Conservation (phyloP, 2,329 filamentous ascomycete genomes). For the Arthrobotrys sphaeroides region DNA sequence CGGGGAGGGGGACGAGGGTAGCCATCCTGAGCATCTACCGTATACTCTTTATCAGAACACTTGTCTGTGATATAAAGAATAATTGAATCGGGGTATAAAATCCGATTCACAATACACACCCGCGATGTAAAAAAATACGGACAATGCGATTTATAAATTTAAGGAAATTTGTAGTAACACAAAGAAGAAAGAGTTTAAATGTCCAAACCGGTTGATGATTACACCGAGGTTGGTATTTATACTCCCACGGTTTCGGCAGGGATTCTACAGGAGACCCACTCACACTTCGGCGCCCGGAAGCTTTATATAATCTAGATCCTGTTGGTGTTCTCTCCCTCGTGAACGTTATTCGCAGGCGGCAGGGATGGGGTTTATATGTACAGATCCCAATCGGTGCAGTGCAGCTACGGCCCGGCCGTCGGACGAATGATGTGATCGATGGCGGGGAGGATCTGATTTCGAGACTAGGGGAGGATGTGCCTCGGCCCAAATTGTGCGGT, state of each 20-base stretch:
- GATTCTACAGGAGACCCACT: neutral
- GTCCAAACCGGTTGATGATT: neutral
- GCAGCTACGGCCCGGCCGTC: neutral
- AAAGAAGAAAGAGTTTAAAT: neutral
- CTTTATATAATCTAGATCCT: slow-evolving; percentile 17
- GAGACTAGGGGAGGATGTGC: slow-evolving; percentile 10
- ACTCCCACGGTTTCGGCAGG: no score
- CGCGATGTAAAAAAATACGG: neutral
- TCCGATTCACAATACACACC: no score
- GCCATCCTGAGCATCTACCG: slow-evolving; percentile 66
- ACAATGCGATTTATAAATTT: neutral
- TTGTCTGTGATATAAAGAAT: neutral
- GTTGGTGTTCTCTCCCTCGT: neutral
- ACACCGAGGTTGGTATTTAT: slow-evolving; percentile 8
- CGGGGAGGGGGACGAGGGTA: slow-evolving; percentile 71
- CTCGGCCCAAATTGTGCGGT: slow-evolving; percentile 52
- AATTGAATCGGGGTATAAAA: neutral
- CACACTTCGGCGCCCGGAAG: neutral
- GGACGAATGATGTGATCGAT: slow-evolving; percentile 20
- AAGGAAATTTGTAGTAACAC: neutral
- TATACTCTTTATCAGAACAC: slow-evolving; percentile 34
- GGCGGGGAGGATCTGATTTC: neutral
- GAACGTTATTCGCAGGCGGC: neutral
- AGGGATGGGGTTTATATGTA: neutral
- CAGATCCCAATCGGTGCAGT: neutral